phyloP scores from a whole-genome alignment of 2,329 filamentous ascomycete species.

The Claviceps sp. region DNA sequence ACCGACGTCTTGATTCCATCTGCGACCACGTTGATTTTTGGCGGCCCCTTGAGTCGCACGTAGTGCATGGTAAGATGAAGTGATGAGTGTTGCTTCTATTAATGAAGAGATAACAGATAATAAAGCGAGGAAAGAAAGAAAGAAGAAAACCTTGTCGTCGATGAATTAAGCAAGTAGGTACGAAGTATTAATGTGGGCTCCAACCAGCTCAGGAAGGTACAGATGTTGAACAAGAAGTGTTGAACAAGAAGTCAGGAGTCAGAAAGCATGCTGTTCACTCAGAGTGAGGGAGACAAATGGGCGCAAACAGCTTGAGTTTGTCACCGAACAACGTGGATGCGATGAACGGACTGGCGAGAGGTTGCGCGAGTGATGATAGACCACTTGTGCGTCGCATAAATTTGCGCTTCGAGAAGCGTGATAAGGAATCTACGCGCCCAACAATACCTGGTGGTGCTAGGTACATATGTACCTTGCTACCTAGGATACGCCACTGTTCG shows the following conservation, averaged over 20 bases:
- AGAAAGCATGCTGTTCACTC: neutral
- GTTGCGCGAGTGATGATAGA: no score
- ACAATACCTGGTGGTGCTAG: neutral
- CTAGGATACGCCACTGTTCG: no score
- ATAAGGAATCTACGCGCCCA: neutral
- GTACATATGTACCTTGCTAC: no score
- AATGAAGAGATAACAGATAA: neutral
- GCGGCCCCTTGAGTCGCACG: constrained; percentile 38
- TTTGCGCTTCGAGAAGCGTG: neutral
- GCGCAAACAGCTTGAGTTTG: neutral
- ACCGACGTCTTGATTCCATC: constrained; percentile 24
- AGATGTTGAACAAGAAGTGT: neutral
- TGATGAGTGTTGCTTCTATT: neutral
- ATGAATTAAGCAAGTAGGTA: neutral
- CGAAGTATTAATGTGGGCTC: neutral
- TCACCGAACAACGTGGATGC: neutral
- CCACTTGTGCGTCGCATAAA: no score
- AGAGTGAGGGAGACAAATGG: neutral
- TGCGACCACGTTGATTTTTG: constrained; percentile 20
- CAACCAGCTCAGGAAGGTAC: neutral
- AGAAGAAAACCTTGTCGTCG: neutral
- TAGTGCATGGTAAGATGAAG: constrained; percentile 37
- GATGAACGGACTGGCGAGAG: neutral
- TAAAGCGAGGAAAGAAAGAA: neutral
- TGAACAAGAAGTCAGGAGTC: neutral